phyloP scores from a whole-genome alignment of 768 basidiomycete genomes.

The Tylopilus sp. region DNA sequence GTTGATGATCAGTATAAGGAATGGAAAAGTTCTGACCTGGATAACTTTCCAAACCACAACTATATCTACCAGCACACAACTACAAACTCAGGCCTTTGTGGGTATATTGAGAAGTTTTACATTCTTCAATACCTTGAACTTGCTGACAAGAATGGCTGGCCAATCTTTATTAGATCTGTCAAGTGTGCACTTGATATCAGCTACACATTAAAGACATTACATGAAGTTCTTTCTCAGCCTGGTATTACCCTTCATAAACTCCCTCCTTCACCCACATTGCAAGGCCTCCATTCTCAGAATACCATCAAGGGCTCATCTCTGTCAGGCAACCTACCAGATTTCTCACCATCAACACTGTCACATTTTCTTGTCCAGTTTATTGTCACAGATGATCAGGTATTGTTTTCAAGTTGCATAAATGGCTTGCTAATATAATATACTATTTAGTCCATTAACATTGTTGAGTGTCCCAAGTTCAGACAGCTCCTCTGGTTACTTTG shows the following conservation, averaged over 20 bases:
- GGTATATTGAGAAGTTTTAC: neutral
- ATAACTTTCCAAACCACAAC: neutral
- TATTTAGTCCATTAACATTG: too few relatives aligned
- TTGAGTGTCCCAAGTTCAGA: too few relatives aligned
- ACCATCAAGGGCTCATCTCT: neutral
- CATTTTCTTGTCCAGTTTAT: too few relatives aligned
- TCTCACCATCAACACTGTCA: neutral
- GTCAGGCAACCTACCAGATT: neutral
- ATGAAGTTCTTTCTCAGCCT: too few relatives aligned
- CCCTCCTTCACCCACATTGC: neutral
- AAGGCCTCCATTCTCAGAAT: neutral
- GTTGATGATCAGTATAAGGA: neutral
- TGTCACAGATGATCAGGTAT: too few relatives aligned
- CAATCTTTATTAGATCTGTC: neutral
- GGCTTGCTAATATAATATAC: too few relatives aligned
- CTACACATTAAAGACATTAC: neutral
- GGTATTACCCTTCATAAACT: neutral
- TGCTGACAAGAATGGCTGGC: neutral
- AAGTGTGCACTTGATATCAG: neutral
- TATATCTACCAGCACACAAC: neutral
- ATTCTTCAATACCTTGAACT: neutral
- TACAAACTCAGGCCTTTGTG: neutral
- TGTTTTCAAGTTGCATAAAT: too few relatives aligned
- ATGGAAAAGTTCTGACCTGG: neutral
- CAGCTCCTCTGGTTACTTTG: constrained; percentile 23